Evolutionary conservation across 2,329 filamentous ascomycete genomes (phyloP).

Genomic region (Scedosporium boydii): DNA sequence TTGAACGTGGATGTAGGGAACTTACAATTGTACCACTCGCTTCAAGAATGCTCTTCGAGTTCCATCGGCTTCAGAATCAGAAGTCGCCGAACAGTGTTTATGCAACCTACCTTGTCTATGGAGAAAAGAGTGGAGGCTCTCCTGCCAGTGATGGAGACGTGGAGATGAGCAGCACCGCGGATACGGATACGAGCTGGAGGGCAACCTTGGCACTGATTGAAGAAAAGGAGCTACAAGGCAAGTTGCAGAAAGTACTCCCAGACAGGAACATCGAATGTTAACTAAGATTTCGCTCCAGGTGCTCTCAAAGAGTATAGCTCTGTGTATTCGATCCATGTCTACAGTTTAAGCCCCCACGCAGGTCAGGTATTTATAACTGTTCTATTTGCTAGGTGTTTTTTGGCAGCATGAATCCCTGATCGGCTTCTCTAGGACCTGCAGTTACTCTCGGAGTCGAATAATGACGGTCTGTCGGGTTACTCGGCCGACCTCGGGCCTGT

Average conservation of each 20-base stretch:
- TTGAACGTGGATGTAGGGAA: background rate
- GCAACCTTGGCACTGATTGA: constrained; percentile 56
- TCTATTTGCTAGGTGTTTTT: background rate
- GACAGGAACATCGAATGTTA: too few relatives aligned
- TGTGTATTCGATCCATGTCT: constrained; percentile 76
- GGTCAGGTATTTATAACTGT: constrained; percentile 30
- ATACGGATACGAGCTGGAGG: constrained; percentile 44
- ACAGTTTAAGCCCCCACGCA: constrained; percentile 67
- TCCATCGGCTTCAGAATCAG: constrained; percentile 67
- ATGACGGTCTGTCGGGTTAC: background rate
- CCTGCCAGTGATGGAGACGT: constrained; percentile 50
- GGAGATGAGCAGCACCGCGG: constrained; percentile 59
- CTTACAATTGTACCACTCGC: background rate
- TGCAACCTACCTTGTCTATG: constrained; percentile 85
- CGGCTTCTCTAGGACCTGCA: background rate
- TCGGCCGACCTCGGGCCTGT: background rate
- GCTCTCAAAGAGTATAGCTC: constrained; percentile 58
- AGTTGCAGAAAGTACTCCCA: constrained; percentile 7
- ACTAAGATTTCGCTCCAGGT: constrained; percentile 34
- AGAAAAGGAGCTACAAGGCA: constrained; percentile 65
- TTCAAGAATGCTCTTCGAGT: constrained; percentile 74
- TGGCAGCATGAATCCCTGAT: background rate
- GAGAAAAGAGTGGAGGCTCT: constrained; percentile 40
- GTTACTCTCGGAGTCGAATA: background rate
- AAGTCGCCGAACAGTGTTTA: constrained; percentile 68